A percentile compares a stretch with the other conserved stretches of the same genome.
Conservation (phyloP, 768 basidiomycete genomes). For the button mushroom (Agaricus bisporus) region DNA sequence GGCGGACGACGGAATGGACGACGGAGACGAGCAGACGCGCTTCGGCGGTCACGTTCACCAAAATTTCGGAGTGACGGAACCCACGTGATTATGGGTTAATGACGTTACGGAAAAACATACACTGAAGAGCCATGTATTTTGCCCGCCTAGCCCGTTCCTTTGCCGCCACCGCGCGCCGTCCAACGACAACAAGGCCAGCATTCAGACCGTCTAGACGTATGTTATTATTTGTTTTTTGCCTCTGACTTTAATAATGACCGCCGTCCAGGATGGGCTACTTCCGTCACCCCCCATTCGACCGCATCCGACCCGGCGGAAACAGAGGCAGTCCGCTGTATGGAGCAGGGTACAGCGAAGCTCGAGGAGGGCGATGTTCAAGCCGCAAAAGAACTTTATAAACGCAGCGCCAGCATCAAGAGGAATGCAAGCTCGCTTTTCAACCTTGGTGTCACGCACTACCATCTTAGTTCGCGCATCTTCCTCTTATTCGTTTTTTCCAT, state of each 20-base stretch:
- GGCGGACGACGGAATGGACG: slow-evolving; percentile 1
- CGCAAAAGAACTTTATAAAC: slow-evolving; percentile 70
- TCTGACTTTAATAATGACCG: not conserved
- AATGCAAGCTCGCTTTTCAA: slow-evolving; percentile 83
- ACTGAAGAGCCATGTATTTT: not conserved
- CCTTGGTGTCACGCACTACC: slow-evolving; percentile 84
- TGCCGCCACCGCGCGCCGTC: not conserved
- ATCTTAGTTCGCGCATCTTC: slow-evolving; percentile 56
- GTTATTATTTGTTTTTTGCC: not conserved
- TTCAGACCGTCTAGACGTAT: not conserved
- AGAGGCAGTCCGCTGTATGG: slow-evolving; percentile 74
- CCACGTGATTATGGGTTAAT: slow-evolving; percentile 17
- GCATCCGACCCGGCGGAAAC: slow-evolving; percentile 76
- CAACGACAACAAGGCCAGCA: not conserved
- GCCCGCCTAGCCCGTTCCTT: not conserved
- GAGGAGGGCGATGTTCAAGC: slow-evolving; percentile 82
- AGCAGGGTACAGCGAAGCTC: slow-evolving; percentile 76
- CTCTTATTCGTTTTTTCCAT: not conserved
- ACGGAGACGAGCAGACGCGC: slow-evolving; percentile 12
- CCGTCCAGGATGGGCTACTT: slow-evolving; percentile 68
- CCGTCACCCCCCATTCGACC: slow-evolving; percentile 76
- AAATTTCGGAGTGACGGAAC: slow-evolving; percentile 16
- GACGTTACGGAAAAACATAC: slow-evolving; percentile 5
- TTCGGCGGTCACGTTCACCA: slow-evolving; percentile 12
- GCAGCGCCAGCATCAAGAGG: slow-evolving; percentile 75